Base-by-base conservation (phyloP, 2,329 filamentous ascomycete species). In the Sclerotinia subarctica region DNA sequence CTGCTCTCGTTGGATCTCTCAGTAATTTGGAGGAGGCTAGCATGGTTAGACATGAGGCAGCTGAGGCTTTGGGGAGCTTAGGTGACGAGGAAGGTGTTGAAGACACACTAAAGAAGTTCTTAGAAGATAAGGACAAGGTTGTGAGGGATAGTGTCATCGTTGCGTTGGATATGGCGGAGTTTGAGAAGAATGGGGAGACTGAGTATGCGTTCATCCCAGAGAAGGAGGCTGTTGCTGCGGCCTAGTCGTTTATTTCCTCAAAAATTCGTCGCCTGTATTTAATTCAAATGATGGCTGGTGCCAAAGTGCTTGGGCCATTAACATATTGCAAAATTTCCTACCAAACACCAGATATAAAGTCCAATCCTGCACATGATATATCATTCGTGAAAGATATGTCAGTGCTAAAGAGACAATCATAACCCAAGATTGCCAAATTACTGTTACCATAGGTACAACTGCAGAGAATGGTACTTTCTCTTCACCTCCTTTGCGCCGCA, bases 41-140 rank as follows among this genome's bases (percentile, higher is more conserved):
- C 76, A 99, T 99, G 95, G 95, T 99, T 68, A 89, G 95, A 68
- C 95, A 99, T 77, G 95, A 99, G 81, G 96, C 95, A 60, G 95
- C 96, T 1, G 95, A 99, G 81, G 95, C 95, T 32, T 86, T 99
- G 35, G 95, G 95, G 35, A 96, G 94, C 76, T 84, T 99, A 44
- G 96, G 95, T 32, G 93, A 96, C 29, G 94, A 97, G 79, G 90
- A 93, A 59, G 94, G 94, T 26, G 95, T 99, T 17, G 94, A 97
- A 77, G 92, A 93, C 67, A 90, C 88, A 5, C 78, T 99, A 76
- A 92, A 87, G 80, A 85, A 83, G 71, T 98, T 97, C 80, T 81
- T 98, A 72, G 82, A 97, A 72, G 96, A 99, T 78, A 88, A 93
- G 70, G 94, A 98, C 80, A 88, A 92, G 78, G 94, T 99, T 7